Evolutionary conservation across 1,139 yeast species (phyloP).

Genomic region (Magnusiomyces tetraspermus): DNA sequence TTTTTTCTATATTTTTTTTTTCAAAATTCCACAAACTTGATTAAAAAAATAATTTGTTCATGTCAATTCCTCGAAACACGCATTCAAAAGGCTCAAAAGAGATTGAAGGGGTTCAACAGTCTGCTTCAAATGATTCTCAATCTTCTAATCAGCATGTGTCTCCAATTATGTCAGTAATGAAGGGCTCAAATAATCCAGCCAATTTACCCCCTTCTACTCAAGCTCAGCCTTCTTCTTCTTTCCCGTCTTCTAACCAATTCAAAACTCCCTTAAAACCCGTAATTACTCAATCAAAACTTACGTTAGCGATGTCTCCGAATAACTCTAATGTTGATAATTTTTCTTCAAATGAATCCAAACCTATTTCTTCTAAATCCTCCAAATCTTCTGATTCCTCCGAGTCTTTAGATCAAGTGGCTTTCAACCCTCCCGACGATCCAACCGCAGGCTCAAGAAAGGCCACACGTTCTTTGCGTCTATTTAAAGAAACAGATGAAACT

Average conservation of each 20-base stretch:
- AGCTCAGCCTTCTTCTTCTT: too few species aligned
- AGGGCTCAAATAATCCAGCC: too few species aligned
- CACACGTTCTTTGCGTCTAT: conserved; percentile 42
- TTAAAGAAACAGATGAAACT: conserved; percentile 32
- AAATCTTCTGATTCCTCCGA: too few species aligned
- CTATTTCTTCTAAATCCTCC: background rate
- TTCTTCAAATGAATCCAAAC: background rate
- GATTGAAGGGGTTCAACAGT: too few species aligned
- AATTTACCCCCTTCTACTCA: background rate
- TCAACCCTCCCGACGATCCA: conserved; percentile 12
- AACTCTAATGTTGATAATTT: background rate
- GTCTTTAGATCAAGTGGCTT: conserved; percentile 6
- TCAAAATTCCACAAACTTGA: too few species aligned
- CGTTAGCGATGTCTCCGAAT: conserved; percentile 19
- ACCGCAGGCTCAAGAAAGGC: conserved; percentile 40
- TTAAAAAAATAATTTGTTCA: too few species aligned
- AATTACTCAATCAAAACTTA: conserved; percentile 40
- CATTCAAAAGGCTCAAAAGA: too few species aligned
- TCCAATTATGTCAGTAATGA: too few species aligned
- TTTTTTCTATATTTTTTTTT: too few species aligned
- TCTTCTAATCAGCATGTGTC: too few species aligned
- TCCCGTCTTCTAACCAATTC: background rate
- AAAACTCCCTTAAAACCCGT: background rate
- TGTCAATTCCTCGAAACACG: too few species aligned
- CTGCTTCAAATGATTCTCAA: too few species aligned